phyloP scores from a whole-genome alignment of 441 rosid species.

The Brassica hybrid region DNA sequence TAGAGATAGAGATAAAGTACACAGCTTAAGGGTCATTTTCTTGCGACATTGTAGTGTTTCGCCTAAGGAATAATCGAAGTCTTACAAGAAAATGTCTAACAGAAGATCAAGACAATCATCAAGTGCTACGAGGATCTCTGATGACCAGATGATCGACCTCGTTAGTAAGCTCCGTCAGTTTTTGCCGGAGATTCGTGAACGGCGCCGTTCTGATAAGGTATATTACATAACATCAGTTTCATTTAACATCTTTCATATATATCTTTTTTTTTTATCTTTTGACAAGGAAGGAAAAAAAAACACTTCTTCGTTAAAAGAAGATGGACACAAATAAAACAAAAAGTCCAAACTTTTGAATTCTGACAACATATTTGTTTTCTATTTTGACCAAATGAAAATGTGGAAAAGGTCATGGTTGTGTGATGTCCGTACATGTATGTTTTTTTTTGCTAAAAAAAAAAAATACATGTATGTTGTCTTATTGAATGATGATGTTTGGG shows the following conservation, averaged over 20 bases:
- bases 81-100: slow-evolving; percentile 61
- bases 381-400: slow-evolving; percentile 13
- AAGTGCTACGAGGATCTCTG: slow-evolving; percentile 68
- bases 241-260: not conserved
- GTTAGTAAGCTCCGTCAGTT: slow-evolving; percentile 83
- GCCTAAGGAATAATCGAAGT: not conserved
- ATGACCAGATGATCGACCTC: slow-evolving; percentile 89
- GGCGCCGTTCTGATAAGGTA: slow-evolving; percentile 80
- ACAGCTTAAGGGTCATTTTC: slow-evolving; percentile 15
- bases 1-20: slow-evolving; percentile 4
- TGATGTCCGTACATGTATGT: slow-evolving; percentile 5
- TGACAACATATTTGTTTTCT: slow-evolving; percentile 22
- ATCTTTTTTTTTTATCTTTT: not conserved
- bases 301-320: not conserved
- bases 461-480: slow-evolving; percentile 5
- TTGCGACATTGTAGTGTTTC: slow-evolving; percentile 29
- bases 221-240: not conserved
- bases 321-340: slow-evolving; percentile 17
- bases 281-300: not conserved
- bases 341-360: slow-evolving; percentile 6
- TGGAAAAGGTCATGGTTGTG: slow-evolving; percentile 19
- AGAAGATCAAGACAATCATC: slow-evolving; percentile 82
- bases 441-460: too few relatives aligned
- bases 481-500: not conserved
- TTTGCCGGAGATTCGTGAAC: slow-evolving; percentile 74